Conservation (phyloP, 768 basidiomycete genomes). For the Russula virescens region DNA sequence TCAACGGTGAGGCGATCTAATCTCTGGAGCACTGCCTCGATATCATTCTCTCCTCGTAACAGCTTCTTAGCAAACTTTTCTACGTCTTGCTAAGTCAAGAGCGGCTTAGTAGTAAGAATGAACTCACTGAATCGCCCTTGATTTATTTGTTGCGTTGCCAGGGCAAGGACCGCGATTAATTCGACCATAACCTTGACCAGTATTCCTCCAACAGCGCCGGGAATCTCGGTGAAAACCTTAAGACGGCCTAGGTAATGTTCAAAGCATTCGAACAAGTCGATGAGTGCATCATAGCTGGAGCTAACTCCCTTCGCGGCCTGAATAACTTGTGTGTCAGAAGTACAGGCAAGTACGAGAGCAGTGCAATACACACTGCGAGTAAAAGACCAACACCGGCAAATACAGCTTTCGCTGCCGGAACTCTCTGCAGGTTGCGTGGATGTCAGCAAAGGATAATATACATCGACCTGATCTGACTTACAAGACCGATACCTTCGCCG, state of each 20-base stretch:
- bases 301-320: too few species aligned
- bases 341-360: too few species aligned
- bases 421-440: neutral
- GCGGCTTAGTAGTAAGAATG: too few species aligned
- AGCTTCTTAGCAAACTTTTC: neutral
- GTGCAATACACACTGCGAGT: neutral
- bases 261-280: neutral
- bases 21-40: neutral
- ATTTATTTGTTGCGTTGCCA: too few species aligned
- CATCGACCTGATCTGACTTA: neutral
- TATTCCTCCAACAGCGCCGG: neutral
- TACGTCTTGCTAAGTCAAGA: neutral
- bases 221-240: neutral
- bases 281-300: too few species aligned
- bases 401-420: too few species aligned
- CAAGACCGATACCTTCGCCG: neutral
- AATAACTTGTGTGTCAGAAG: neutral
- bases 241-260: neutral
- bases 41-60: too few species aligned
- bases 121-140: slow-evolving; percentile 6
- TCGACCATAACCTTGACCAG: slow-evolving; percentile 2
- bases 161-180: neutral
- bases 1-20: slow-evolving; percentile 7
- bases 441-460: neutral
- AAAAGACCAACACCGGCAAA: neutral